Conservation (phyloP, 345 rosid species). For the Populus simonii region DNA sequence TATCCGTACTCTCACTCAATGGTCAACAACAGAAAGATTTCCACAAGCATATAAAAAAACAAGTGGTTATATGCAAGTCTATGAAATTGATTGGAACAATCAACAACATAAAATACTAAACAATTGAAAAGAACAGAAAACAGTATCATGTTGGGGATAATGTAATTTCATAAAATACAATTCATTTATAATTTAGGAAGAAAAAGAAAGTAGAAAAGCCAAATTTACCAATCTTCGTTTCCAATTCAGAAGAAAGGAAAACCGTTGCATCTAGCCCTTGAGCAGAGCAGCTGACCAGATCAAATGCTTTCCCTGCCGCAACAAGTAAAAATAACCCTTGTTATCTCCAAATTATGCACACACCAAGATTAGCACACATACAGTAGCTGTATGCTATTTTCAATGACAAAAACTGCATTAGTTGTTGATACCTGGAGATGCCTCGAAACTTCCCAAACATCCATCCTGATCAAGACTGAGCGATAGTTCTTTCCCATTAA, state of each 20-base stretch:
- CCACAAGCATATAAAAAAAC: not conserved
- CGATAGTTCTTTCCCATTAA: constrained; percentile 47
- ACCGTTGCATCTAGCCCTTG: constrained; percentile 55
- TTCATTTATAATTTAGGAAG: not conserved
- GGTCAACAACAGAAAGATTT: not conserved
- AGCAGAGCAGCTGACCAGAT: constrained; percentile 48
- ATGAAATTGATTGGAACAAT: not conserved
- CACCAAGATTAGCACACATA: not conserved
- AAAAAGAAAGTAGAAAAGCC: not conserved
- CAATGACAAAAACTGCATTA: not conserved
- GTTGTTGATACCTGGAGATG: constrained; percentile 46
- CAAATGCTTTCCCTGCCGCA: constrained; percentile 57
- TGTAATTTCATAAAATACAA: not conserved
- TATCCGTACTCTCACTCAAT: not conserved
- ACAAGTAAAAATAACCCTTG: not conserved
- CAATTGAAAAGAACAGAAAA: not conserved
- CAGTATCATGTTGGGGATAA: not conserved
- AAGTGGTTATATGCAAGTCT: not conserved
- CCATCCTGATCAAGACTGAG: constrained; percentile 51
- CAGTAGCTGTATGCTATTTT: not conserved
- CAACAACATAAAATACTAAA: not conserved
- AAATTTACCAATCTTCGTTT: constrained; percentile 43
- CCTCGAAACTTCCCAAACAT: constrained; percentile 51
- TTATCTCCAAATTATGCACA: not conserved
- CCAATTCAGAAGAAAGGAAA: constrained; percentile 47